Percentiles rank a stretch among this genome's conserved stretches.
phyloP scores from a whole-genome alignment of 2,329 filamentous ascomycete species.

The Fusarium sp. region DNA sequence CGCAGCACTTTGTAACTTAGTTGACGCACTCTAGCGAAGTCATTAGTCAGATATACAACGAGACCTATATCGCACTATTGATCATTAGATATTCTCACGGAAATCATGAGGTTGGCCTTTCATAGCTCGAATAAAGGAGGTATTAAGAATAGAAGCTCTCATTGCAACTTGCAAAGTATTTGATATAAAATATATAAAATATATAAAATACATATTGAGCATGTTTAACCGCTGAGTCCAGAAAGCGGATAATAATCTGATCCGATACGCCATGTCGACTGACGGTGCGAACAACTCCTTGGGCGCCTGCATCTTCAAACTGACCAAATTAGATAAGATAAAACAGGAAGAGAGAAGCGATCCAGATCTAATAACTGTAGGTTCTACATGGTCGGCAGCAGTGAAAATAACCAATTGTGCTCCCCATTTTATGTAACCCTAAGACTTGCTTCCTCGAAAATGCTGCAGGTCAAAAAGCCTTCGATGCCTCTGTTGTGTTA shows the following conservation, averaged over 20 bases:
- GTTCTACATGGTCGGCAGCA: not conserved
- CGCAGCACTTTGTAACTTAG: too few species aligned
- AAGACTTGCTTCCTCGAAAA: constrained; percentile 12
- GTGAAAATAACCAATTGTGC: not conserved
- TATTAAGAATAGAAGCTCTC: too few species aligned
- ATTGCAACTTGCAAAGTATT: too few species aligned
- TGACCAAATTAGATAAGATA: constrained; percentile 1
- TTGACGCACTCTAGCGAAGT: too few species aligned
- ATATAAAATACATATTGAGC: not conserved
- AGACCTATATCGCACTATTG: too few species aligned
- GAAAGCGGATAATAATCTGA: not conserved
- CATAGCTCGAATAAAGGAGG: not conserved
- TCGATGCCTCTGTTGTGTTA: constrained; percentile 6
- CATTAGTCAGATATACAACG: too few species aligned
- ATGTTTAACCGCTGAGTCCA: not conserved
- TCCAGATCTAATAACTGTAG: not conserved
- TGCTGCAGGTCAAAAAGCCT: constrained; percentile 3
- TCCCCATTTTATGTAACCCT: constrained; percentile 3
- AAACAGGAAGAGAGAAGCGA: constrained; percentile 1
- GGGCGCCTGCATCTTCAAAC: not conserved
- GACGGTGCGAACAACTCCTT: not conserved
- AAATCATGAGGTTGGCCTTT: too few species aligned
- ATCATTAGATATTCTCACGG: too few species aligned
- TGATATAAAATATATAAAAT: not conserved
- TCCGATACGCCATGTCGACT: not conserved